Percentiles rank a stretch among this genome's conserved stretches.
Conservation (phyloP, 2,329 filamentous ascomycete species). For the Aureobasidium namibiae region DNA sequence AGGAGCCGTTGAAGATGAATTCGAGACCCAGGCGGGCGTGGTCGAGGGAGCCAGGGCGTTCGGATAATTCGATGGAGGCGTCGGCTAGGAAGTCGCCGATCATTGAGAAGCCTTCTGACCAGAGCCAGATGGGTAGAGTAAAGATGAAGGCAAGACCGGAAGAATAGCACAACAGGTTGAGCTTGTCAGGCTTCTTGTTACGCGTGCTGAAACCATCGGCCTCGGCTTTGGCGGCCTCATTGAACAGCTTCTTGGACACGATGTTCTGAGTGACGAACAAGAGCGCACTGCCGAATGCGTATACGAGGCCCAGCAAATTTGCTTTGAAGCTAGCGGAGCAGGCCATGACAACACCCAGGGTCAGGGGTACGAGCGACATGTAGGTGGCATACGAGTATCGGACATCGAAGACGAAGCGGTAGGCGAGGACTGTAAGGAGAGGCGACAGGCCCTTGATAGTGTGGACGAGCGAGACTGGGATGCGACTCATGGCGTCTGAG, state of each 20-base stretch:
- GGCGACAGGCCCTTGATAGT: conserved; percentile 97
- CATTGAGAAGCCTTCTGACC: conserved; percentile 74
- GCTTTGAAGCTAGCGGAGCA: conserved; percentile 73
- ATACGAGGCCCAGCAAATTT: conserved; percentile 82
- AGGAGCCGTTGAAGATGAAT: conserved; percentile 93
- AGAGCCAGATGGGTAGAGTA: conserved; percentile 86
- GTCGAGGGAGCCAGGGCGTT: conserved; percentile 64
- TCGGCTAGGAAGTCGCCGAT: conserved; percentile 71
- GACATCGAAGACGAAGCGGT: conserved; percentile 81
- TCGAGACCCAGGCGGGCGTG: conserved; percentile 61
- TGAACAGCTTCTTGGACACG: conserved; percentile 95
- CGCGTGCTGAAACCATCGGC: conserved; percentile 56
- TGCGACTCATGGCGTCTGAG: conserved; percentile 86
- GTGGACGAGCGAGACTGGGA: conserved; percentile 93
- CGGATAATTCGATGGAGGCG: conserved; percentile 67
- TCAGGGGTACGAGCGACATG: conserved; percentile 66
- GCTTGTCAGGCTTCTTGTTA: conserved; percentile 82
- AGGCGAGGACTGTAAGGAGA: conserved; percentile 88
- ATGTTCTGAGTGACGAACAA: conserved; percentile 98
- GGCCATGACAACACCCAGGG: conserved; percentile 87
- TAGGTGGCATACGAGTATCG: conserved; percentile 83
- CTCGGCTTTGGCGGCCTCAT: conserved; percentile 80
- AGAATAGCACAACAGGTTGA: conserved; percentile 96
- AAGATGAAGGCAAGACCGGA: conserved; percentile 84
- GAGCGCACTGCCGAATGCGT: conserved; percentile 80